phyloP scores from a whole-genome alignment of 1,284 basidiomycete species.

The Apiotrichum gracile region DNA sequence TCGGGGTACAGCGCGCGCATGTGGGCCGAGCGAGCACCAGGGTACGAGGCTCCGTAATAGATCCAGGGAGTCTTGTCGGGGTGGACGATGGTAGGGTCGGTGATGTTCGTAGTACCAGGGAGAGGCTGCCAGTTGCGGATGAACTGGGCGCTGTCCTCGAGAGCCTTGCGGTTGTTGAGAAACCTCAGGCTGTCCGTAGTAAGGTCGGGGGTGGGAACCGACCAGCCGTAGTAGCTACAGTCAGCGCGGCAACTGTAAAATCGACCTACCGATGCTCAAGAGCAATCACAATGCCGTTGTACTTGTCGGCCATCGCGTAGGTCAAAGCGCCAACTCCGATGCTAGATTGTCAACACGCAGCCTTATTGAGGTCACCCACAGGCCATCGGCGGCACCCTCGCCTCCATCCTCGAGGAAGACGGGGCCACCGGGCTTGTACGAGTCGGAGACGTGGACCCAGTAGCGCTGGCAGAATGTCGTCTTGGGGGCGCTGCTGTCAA shows the following conservation, averaged over 20 bases:
- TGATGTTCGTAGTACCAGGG: constrained; percentile 52
- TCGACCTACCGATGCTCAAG: constrained; percentile 67
- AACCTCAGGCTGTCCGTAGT: constrained; percentile 73
- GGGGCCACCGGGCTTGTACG: constrained; percentile 69
- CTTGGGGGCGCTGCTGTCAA: constrained; percentile 24
- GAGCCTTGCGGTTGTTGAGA: constrained; percentile 80
- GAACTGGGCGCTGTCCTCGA: constrained; percentile 86
- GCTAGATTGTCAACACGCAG: constrained; percentile 5
- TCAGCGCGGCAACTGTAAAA: not conserved
- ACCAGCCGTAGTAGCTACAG: constrained; percentile 54
- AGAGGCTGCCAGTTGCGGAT: constrained; percentile 69
- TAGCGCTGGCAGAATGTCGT: constrained; percentile 55
- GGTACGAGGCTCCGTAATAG: constrained; percentile 77
- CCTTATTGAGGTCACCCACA: too few relatives aligned
- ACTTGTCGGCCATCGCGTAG: constrained; percentile 72
- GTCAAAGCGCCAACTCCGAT: constrained; percentile 57
- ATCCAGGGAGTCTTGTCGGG: constrained; percentile 67
- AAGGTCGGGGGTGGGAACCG: constrained; percentile 61
- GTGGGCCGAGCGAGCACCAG: constrained; percentile 89
- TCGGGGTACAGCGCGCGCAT: constrained; percentile 71
- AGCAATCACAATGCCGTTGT: constrained; percentile 73
- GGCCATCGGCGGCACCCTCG: constrained; percentile 54
- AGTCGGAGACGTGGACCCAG: constrained; percentile 76
- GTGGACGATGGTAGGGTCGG: constrained; percentile 55
- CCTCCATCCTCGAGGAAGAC: constrained; percentile 77